These are phyloP conservation scores for Priceomyces fermenticarens DNA, from an alignment of 805 yeast genomes.

Conservation along the genomic window DNA sequence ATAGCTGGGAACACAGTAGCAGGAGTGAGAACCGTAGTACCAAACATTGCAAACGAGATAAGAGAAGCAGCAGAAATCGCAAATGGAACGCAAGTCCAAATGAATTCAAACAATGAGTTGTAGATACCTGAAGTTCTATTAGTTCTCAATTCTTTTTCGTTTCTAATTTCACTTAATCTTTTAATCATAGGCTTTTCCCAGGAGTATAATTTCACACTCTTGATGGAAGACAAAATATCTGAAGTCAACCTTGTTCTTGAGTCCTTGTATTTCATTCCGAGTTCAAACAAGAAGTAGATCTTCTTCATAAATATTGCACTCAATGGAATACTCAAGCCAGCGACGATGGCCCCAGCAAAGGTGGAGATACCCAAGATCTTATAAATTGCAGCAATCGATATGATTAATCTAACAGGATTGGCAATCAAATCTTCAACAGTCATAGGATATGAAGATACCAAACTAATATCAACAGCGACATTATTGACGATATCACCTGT, in stretches of 20 bases:
- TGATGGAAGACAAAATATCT: conserved; percentile 36
- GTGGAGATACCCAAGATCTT: conserved; percentile 34
- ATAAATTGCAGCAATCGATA: conserved; percentile 30
- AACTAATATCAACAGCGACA: conserved; percentile 26
- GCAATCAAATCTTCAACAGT: conserved; percentile 18
- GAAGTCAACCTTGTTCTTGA: conserved; percentile 34
- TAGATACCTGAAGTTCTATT: conserved; percentile 28
- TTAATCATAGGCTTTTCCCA: conserved; percentile 42
- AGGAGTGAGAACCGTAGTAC: conserved; percentile 29
- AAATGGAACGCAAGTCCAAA: conserved; percentile 40
- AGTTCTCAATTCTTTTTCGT: conserved; percentile 30
- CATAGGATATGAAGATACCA: conserved; percentile 13
- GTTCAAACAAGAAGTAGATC: conserved; percentile 20
- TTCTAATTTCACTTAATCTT: conserved; percentile 29
- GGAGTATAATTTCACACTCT: conserved; percentile 38
- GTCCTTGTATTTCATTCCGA: conserved; percentile 34
- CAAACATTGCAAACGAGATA: conserved; percentile 21
- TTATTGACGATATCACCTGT: conserved; percentile 35
- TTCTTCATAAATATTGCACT: conserved; percentile 24
- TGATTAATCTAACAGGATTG: conserved; percentile 21
- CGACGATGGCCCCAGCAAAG: conserved; percentile 32
- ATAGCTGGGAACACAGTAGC: conserved; percentile 40
- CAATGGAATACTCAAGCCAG: conserved; percentile 30
- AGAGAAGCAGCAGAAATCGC: conserved; percentile 33
- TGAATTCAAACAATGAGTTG: conserved; percentile 28